These are phyloP conservation scores for Hysterium pulicare DNA, from an alignment of 2,329 filamentous ascomycete species.

Conservation along the genomic window DNA sequence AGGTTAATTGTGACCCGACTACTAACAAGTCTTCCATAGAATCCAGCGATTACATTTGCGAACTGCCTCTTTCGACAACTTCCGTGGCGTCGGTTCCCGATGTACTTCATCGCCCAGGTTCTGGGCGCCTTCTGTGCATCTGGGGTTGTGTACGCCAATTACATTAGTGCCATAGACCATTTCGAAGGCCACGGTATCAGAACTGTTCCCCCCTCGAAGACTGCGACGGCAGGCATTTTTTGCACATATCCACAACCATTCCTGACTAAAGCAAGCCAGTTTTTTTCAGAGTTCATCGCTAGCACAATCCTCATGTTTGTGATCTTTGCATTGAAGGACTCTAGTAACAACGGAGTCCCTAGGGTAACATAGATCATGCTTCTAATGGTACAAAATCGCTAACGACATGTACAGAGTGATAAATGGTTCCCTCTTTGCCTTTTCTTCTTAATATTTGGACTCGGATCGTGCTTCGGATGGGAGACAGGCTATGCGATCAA, in stretches of 20 bases:
- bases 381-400: not conserved
- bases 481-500: slow-evolving; percentile 76
- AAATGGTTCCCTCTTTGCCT: slow-evolving; percentile 53
- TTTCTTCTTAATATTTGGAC: slow-evolving; percentile 71
- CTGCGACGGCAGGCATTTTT: slow-evolving; percentile 67
- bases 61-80: slow-evolving; percentile 67
- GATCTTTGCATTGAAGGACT: slow-evolving; percentile 66
- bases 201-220: slow-evolving; percentile 56
- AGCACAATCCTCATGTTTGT: slow-evolving; percentile 66
- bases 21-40: slow-evolving; percentile 9
- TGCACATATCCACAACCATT: slow-evolving; percentile 68
- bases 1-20: not conserved
- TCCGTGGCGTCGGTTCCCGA: slow-evolving; percentile 66
- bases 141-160: slow-evolving; percentile 44
- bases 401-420: slow-evolving; percentile 25
- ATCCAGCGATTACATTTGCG: slow-evolving; percentile 64
- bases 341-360: slow-evolving; percentile 38
- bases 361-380: too few species aligned
- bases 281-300: slow-evolving; percentile 70
- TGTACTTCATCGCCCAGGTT: slow-evolving; percentile 64
- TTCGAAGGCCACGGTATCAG: slow-evolving; percentile 61
- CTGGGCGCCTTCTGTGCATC: slow-evolving; percentile 63
- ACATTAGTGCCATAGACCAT: slow-evolving; percentile 57
- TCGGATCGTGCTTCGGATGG: slow-evolving; percentile 71
- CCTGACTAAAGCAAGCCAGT: slow-evolving; percentile 63